Evolutionary conservation across 2,329 filamentous ascomycete genomes (phyloP).

Genomic region (Aspergillus sojae): DNA sequence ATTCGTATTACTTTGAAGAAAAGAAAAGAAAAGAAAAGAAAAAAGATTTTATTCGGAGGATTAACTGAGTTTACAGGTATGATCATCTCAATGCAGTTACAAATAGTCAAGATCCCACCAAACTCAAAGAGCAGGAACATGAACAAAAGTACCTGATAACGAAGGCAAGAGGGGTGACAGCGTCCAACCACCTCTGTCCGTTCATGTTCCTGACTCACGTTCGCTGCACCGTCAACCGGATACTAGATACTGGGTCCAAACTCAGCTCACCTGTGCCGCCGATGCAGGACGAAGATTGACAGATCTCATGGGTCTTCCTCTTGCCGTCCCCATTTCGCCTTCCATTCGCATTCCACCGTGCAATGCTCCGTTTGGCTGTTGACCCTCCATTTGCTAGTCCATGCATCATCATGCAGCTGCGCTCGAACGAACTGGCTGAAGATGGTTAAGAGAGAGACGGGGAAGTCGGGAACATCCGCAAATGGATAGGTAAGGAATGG

Average conservation of each 20-base stretch:
- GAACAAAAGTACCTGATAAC: constrained; percentile 1
- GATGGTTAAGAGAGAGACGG: neutral
- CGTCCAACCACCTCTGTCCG: constrained; percentile 10
- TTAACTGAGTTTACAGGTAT: constrained; percentile 1
- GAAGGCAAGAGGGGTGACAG: neutral
- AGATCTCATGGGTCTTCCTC: constrained; percentile 15
- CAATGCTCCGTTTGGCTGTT: neutral
- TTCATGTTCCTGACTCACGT: constrained; percentile 19
- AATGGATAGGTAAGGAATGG: neutral
- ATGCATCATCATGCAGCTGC: neutral
- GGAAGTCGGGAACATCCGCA: neutral
- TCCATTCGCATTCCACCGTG: neutral
- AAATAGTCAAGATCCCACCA: neutral
- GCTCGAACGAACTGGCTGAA: neutral
- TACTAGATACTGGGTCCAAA: constrained; percentile 2
- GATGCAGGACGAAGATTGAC: constrained; percentile 16
- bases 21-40: too few relatives aligned
- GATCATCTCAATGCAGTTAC: neutral
- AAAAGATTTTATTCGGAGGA: neutral
- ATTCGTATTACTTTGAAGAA: neutral
- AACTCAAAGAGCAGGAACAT: neutral
- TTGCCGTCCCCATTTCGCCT: constrained; percentile 6
- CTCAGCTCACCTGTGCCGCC: constrained; percentile 6
- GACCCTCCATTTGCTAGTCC: constrained; percentile 1
- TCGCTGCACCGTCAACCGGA: constrained; percentile 16